phyloP scores from a whole-genome alignment of 495 filamentous ascomycete species.

The Penicillium samsonianum region DNA sequence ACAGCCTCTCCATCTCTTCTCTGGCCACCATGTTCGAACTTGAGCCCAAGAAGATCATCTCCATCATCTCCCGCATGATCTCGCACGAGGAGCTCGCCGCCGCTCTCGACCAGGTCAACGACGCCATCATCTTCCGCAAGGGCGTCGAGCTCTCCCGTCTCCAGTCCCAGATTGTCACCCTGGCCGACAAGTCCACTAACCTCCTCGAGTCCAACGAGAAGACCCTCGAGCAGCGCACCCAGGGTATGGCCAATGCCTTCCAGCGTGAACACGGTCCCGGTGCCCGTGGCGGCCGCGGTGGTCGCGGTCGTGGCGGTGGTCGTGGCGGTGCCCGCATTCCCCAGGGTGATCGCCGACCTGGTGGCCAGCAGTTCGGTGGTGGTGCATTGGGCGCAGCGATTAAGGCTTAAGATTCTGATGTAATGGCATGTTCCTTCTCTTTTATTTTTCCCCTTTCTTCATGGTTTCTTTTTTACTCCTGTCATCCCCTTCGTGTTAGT shows the following conservation, averaged over 20 bases:
- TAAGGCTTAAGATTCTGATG: constrained; percentile 55
- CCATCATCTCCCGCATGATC: constrained; percentile 99
- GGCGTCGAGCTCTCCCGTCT: constrained; percentile 95
- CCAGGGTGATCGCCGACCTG: constrained; percentile 50
- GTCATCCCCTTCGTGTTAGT: constrained; percentile 13
- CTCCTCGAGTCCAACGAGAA: constrained; percentile 98
- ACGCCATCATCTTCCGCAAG: constrained; percentile 98
- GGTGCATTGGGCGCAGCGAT: constrained; percentile 66
- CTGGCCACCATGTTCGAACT: constrained; percentile 96
- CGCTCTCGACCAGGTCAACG: constrained; percentile 96
- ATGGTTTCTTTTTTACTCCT: constrained; percentile 16
- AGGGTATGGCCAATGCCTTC: constrained; percentile 93
- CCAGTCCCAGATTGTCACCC: constrained; percentile 89
- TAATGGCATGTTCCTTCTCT: constrained; percentile 42
- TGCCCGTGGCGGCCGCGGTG: constrained; percentile 67
- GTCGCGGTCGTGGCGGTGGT: constrained; percentile 66
- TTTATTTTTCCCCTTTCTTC: constrained; percentile 22
- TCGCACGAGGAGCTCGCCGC: constrained; percentile 97
- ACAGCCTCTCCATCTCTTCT: constrained; percentile 83
- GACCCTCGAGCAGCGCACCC: constrained; percentile 92
- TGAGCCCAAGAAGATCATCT: constrained; percentile 76
- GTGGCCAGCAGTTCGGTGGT: constrained; percentile 63
- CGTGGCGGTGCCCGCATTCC: constrained; percentile 62
- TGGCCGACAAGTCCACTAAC: constrained; percentile 92
- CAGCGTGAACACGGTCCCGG: constrained; percentile 80